Base-by-base conservation (phyloP, 1,284 basidiomycete genomes). In the Peniophora sp. region DNA sequence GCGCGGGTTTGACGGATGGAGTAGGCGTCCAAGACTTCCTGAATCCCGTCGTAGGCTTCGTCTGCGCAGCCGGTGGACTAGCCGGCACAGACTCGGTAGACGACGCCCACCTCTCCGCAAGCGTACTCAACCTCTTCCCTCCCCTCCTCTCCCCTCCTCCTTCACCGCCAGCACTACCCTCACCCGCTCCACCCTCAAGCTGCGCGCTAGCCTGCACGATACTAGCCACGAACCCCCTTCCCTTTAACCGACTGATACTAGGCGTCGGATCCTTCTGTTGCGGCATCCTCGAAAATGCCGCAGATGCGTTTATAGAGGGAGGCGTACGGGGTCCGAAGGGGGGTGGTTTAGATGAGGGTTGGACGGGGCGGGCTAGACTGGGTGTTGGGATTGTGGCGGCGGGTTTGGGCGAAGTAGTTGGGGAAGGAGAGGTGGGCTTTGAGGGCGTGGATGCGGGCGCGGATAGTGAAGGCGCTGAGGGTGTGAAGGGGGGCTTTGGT, bases 191-290 rank as follows among this genome's bases (percentile, higher is more conserved):
- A n/a, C 59, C 56, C 55, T 77, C 73, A 3, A 82, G 63, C 54
- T 77, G 69, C 17, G 75, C 69, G 58, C 77, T 86, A 36, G 74
- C 81, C 65, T 84, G 81, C 27, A 91, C 83, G 69, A 89, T 81
- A 57, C 77, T 87, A 63, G 86, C 83, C 6, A 91, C 88, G 59
- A 91, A 90, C 1, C 89, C 88, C 43, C 89, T 79, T 6, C 88
- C 89, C 58, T 89, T 80, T 16, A 91, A 67, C 52, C 86, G 71
- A 56, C 85, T 89, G 25, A 91, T 77, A 61, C 85, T 89, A 2
- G 89, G 89, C 1, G 87, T 89, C 3, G 79, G 77, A 49, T 88
- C 86, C 60, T 89, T 90, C 48, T 71, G 63, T 3, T 77, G 69
- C 27, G 12, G 27, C 10, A 75, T 69, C 47, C 77, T 78, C 17